phyloP scores from a whole-genome alignment of 306 rosid species.

The Ormosia semicastrata region DNA sequence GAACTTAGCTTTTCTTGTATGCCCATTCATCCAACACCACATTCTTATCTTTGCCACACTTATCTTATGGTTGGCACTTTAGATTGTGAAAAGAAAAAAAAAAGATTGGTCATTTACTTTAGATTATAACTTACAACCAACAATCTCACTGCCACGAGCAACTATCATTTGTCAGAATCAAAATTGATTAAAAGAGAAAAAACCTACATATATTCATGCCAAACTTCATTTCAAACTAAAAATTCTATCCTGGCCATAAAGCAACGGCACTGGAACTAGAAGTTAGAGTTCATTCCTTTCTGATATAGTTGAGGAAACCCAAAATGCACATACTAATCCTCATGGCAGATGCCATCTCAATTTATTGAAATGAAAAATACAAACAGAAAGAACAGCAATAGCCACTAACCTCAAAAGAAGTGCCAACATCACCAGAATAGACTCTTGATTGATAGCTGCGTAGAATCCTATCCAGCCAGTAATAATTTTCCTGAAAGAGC shows the following conservation, averaged over 20 bases:
- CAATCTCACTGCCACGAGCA: neutral
- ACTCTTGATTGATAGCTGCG: constrained; percentile 91
- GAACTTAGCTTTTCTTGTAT: no score
- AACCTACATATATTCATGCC: neutral
- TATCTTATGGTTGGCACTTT: no score
- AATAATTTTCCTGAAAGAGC: constrained; percentile 82
- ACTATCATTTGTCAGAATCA: neutral
- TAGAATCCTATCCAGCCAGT: constrained; percentile 92
- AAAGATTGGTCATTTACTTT: neutral
- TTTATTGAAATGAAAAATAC: constrained; percentile 20
- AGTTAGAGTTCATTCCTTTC: neutral
- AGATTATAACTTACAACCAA: constrained; percentile 11
- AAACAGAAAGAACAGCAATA: constrained; percentile 22
- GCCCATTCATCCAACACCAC: no score
- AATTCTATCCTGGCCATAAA: neutral
- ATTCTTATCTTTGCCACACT: no score
- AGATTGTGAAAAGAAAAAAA: neutral
- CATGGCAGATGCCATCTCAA: neutral
- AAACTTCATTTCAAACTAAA: constrained; percentile 16
- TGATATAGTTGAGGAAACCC: neutral
- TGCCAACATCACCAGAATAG: constrained; percentile 76
- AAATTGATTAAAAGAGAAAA: neutral
- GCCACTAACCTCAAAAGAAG: constrained; percentile 75
- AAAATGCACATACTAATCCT: constrained; percentile 13
- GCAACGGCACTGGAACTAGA: constrained; percentile 11